phyloP scores from a whole-genome alignment of 2,329 filamentous ascomycete species.

The Triangularia verruculosa region DNA sequence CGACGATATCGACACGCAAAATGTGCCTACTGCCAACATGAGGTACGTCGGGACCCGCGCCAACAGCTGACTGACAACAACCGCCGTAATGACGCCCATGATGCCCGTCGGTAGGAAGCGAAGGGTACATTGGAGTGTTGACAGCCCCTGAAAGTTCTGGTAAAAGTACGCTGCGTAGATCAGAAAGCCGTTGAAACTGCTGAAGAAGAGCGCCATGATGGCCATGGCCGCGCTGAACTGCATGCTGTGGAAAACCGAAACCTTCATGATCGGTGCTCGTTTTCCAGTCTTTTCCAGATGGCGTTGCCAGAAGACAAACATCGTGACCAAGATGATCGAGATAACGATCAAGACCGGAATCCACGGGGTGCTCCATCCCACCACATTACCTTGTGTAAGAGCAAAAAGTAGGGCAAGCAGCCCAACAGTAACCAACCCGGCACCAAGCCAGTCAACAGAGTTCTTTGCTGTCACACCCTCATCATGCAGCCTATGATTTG shows the following conservation, averaged over 20 bases:
- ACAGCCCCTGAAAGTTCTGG: slow-evolving; percentile 62
- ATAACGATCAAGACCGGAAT: slow-evolving; percentile 58
- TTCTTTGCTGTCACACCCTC: slow-evolving; percentile 37
- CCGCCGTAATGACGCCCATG: slow-evolving; percentile 55
- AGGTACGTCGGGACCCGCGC: slow-evolving; percentile 56
- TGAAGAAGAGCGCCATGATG: slow-evolving; percentile 65
- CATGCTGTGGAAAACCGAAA: slow-evolving; percentile 59
- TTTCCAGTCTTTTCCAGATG: slow-evolving; percentile 52
- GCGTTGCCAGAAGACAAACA: slow-evolving; percentile 61
- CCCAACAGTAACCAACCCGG: slow-evolving; percentile 58
- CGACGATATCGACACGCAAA: slow-evolving; percentile 52
- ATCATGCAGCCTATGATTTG: slow-evolving; percentile 35
- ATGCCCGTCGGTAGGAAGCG: slow-evolving; percentile 67
- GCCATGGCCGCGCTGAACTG: slow-evolving; percentile 62
- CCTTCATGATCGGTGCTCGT: slow-evolving; percentile 60
- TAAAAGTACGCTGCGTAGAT: slow-evolving; percentile 69
- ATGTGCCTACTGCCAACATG: slow-evolving; percentile 56
- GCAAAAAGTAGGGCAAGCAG: slow-evolving; percentile 63
- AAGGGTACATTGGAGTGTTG: slow-evolving; percentile 63
- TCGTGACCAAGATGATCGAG: slow-evolving; percentile 52
- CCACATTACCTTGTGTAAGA: slow-evolving; percentile 66
- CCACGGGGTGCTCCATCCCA: slow-evolving; percentile 64
- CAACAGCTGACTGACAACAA: slow-evolving; percentile 55
- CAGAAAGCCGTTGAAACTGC: slow-evolving; percentile 65
- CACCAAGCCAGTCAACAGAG: slow-evolving; percentile 65